phyloP scores from a whole-genome alignment of 305 asterid genomes.

The Plantago coronopus region DNA sequence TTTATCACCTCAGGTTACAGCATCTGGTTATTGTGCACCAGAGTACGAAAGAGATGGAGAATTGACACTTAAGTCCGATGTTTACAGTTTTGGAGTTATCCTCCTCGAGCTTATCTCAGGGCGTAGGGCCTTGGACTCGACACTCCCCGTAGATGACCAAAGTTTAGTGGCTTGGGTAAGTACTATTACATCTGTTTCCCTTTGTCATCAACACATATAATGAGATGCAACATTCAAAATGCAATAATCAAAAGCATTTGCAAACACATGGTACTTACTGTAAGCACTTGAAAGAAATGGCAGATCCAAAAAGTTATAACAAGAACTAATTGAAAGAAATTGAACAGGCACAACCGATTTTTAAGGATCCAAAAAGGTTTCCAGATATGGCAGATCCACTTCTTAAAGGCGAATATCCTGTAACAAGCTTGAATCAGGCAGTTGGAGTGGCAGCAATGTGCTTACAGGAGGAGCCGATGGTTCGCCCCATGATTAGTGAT shows the following conservation, averaged over 20 bases:
- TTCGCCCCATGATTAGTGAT: conserved; percentile 46
- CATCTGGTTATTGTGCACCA: conserved; percentile 48
- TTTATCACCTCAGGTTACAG: conserved; percentile 29
- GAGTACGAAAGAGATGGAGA: conserved; percentile 43
- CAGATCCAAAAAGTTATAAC: background rate
- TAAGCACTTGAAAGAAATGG: background rate
- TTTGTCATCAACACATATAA: background rate
- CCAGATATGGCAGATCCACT: conserved; percentile 52
- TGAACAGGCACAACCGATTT: conserved; percentile 38
- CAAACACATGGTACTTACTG: no score
- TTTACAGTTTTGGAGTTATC: conserved; percentile 47
- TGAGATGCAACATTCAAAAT: background rate
- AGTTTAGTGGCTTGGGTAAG: conserved; percentile 47
- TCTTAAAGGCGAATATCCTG: conserved; percentile 28
- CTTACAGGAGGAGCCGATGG: conserved; percentile 50
- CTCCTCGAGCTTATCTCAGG: conserved; percentile 50
- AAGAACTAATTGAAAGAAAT: conserved; percentile 3
- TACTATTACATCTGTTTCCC: background rate
- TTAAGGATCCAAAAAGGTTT: conserved; percentile 40
- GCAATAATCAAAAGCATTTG: no score
- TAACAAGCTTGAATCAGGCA: conserved; percentile 47
- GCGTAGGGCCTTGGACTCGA: conserved; percentile 40
- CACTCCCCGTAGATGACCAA: conserved; percentile 39
- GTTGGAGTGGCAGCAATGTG: conserved; percentile 60
- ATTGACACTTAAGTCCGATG: conserved; percentile 40